Percentiles rank a stretch among this genome's conserved stretches.
Evolutionary conservation across 2,329 filamentous ascomycete genomes (phyloP).

Genomic region (Colletotrichum sp.): DNA sequence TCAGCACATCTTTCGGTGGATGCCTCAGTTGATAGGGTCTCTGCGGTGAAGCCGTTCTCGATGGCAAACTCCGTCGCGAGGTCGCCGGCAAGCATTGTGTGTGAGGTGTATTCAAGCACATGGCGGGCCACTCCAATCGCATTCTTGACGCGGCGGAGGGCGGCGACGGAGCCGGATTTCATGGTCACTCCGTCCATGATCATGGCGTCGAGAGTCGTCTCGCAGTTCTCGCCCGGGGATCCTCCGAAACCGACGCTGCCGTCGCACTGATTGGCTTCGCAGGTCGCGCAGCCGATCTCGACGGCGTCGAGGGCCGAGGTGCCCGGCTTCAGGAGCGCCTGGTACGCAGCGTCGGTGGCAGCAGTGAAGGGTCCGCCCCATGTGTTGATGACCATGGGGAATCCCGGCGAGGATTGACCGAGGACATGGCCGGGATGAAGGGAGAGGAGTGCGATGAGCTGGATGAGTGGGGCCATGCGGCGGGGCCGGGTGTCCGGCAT

Average conservation of each 20-base stretch:
- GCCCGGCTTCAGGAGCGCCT: constrained; percentile 33
- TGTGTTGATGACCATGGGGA: constrained; percentile 59
- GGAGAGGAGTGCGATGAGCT: constrained; percentile 14
- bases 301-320: constrained; percentile 55
- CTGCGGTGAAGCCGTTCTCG: constrained; percentile 52
- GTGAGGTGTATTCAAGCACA: constrained; percentile 56
- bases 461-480: constrained; percentile 4
- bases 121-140: constrained; percentile 55
- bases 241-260: constrained; percentile 60
- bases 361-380: constrained; percentile 58
- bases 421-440: constrained; percentile 8
- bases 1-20: constrained; percentile 43
- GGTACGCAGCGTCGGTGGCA: constrained; percentile 56
- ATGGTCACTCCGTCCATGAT: constrained; percentile 61
- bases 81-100: constrained; percentile 58
- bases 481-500: constrained; percentile 10
- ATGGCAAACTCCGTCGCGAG: constrained; percentile 58
- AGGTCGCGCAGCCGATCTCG: constrained; percentile 54
- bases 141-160: constrained; percentile 50
- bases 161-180: constrained; percentile 58
- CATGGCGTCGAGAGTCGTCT: constrained; percentile 64
- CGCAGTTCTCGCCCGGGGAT: constrained; percentile 59
- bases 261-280: constrained; percentile 58
- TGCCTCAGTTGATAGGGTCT: constrained; percentile 46
- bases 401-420: constrained; percentile 36